These are phyloP conservation scores for Plantago elongata DNA, from an alignment of 257 asterid species.

Conservation along the genomic window DNA sequence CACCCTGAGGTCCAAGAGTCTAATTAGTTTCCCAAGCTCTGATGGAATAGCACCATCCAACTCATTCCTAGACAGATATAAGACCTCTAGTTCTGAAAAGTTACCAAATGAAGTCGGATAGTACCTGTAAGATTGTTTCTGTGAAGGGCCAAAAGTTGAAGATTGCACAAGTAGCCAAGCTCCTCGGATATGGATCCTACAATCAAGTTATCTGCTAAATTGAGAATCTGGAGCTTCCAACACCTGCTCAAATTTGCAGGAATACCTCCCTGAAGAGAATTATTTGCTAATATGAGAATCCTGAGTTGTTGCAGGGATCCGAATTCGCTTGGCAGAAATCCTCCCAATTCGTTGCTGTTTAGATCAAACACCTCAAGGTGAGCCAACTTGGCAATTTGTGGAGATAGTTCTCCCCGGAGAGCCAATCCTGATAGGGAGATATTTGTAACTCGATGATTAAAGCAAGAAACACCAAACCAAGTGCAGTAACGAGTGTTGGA, in stretches of 20 bases:
- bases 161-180: slow-evolving; percentile 30
- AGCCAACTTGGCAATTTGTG: no score
- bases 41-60: slow-evolving; percentile 28
- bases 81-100: slow-evolving; percentile 24
- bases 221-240: slow-evolving; percentile 18
- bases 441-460: no score
- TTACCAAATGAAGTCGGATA: slow-evolving; percentile 31
- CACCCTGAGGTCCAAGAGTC: slow-evolving; percentile 16
- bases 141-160: slow-evolving; percentile 17
- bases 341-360: slow-evolving; percentile 23
- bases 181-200: slow-evolving; percentile 29
- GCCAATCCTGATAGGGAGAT: no score
- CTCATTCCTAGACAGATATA: slow-evolving; percentile 25
- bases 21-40: slow-evolving; percentile 27
- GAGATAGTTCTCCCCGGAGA: no score
- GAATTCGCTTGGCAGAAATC: slow-evolving; percentile 28
- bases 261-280: slow-evolving; percentile 27
- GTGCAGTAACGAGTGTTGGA: neutral
- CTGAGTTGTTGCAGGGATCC: slow-evolving; percentile 24
- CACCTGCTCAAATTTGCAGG: slow-evolving; percentile 30
- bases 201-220: slow-evolving; percentile 28
- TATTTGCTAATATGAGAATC: no score
- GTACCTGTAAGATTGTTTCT: slow-evolving; percentile 34
- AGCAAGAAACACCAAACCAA: no score
- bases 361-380: slow-evolving; percentile 21